Evolutionary conservation across 148 eudicot genomes (phyloP).

Genomic region (Amaranthus hypochondriacus): DNA sequence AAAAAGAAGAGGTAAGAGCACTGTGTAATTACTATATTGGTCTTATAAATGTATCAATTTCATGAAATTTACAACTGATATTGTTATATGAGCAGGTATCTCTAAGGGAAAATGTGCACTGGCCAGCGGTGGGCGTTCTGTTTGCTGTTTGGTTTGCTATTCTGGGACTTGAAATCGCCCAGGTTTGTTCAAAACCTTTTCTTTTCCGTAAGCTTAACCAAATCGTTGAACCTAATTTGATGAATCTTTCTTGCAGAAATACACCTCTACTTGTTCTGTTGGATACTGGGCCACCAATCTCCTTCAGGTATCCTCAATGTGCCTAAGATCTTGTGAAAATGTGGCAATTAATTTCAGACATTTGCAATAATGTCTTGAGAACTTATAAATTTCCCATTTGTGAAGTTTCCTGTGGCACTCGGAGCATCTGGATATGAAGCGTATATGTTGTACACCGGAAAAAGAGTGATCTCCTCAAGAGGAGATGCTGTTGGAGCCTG

Average conservation of each 20-base stretch:
- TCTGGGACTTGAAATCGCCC: constrained; percentile 40
- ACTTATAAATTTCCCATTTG: neutral
- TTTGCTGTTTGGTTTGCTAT: constrained; percentile 45
- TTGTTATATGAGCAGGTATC: constrained; percentile 25
- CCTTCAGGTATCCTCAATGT: constrained; percentile 40
- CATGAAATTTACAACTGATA: neutral
- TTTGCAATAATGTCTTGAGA: neutral
- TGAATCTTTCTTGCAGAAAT: constrained; percentile 34
- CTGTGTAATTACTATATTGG: neutral
- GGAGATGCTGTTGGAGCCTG: constrained; percentile 32
- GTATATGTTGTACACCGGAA: constrained; percentile 46
- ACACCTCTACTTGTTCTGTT: constrained; percentile 44
- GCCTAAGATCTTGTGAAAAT: neutral
- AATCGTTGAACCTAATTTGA: neutral
- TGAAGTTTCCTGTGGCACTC: constrained; percentile 49
- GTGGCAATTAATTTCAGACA: too few species aligned
- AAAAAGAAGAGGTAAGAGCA: constrained; percentile 17
- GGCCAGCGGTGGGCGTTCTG: constrained; percentile 44
- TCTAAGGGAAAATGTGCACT: constrained; percentile 36
- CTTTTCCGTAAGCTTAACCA: neutral
- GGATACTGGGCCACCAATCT: constrained; percentile 45
- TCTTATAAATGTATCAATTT: neutral
- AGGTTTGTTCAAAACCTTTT: constrained; percentile 23
- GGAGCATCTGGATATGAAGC: constrained; percentile 58
- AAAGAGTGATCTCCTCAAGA: constrained; percentile 44